Evolutionary conservation across 768 basidiomycete genomes (phyloP).

Genomic region (Mycena galopus): DNA sequence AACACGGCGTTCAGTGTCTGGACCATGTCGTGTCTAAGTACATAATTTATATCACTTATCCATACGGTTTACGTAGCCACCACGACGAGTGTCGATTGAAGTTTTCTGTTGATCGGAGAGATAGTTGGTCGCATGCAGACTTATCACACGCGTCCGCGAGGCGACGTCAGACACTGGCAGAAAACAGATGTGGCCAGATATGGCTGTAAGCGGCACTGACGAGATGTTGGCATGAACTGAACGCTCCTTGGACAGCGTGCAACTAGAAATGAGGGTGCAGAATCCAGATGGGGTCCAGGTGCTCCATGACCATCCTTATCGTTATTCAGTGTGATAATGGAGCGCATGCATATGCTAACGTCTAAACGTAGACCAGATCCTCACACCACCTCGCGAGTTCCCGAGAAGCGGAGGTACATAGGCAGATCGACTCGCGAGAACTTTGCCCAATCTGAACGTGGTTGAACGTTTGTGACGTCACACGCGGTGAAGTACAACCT

Average conservation of each 20-base stretch:
- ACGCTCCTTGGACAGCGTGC: background rate
- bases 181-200: background rate
- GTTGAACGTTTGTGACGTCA: too few relatives aligned
- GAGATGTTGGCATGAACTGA: background rate
- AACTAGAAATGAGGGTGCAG: background rate
- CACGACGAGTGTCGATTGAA: conserved; percentile 20
- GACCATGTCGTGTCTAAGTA: too few relatives aligned
- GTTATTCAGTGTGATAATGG: background rate
- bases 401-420: background rate
- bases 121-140: background rate
- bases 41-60: too few relatives aligned
- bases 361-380: too few relatives aligned
- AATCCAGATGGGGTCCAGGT: too few relatives aligned
- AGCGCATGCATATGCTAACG: background rate
- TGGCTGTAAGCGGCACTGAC: background rate
- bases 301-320: too few relatives aligned
- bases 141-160: background rate
- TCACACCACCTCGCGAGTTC: background rate
- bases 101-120: conserved; percentile 25
- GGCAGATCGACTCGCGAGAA: too few relatives aligned
- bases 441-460: background rate
- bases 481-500: too few relatives aligned
- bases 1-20: too few relatives aligned
- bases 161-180: background rate
- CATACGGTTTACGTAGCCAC: too few relatives aligned